These are phyloP conservation scores for Scedosporium apiospermum DNA, from an alignment of 2,329 filamentous ascomycete genomes.

Conservation along the genomic window DNA sequence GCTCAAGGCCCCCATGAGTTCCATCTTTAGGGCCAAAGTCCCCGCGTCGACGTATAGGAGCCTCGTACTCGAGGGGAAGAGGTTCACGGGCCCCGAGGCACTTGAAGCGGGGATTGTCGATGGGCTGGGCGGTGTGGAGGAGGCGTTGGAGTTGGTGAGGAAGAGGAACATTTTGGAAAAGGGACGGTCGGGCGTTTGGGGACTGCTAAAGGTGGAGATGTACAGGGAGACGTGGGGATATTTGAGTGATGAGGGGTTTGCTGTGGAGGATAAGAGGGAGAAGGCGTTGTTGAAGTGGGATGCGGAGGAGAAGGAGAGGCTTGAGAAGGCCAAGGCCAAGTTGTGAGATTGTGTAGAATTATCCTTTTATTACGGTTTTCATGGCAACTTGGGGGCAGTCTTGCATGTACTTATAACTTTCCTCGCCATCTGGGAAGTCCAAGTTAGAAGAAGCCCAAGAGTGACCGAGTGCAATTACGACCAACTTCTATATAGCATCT, in stretches of 20 bases:
- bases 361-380: too few species aligned
- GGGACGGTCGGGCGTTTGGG: conserved; percentile 57
- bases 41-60: conserved; percentile 45
- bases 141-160: conserved; percentile 49
- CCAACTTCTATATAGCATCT: too few species aligned
- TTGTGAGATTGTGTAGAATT: conserved; percentile 15
- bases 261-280: conserved; percentile 35
- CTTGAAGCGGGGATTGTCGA: conserved; percentile 61
- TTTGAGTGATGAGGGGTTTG: conserved; percentile 42
- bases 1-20: conserved; percentile 64
- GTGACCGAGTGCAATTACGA: too few species aligned
- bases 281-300: conserved; percentile 35
- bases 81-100: conserved; percentile 55
- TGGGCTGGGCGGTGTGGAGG: conserved; percentile 53
- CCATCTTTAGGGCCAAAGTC: conserved; percentile 65
- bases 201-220: conserved; percentile 65
- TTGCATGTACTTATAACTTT: too few species aligned
- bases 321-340: conserved; percentile 26
- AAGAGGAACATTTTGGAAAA: conserved; percentile 52
- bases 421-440: too few species aligned
- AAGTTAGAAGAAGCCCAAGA: too few species aligned
- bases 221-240: conserved; percentile 55
- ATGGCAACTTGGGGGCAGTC: too few species aligned
- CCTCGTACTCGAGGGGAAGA: conserved; percentile 63
- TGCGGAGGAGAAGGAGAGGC: conserved; percentile 37